Evolutionary conservation across 345 rosid species (phyloP).

Genomic region (Acer negundo): DNA sequence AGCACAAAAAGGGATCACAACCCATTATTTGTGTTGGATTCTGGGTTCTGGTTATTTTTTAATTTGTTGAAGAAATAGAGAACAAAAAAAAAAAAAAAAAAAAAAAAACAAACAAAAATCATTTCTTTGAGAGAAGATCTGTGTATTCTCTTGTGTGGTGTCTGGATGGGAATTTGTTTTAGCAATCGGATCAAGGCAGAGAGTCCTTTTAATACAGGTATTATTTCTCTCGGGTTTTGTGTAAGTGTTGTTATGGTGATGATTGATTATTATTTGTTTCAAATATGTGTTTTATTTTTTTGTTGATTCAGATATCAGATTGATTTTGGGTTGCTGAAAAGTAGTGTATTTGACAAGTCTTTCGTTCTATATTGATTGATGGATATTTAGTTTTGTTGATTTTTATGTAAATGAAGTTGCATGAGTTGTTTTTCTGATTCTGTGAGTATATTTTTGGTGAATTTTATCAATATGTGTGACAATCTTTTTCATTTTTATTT

Average conservation of each 20-base stretch:
- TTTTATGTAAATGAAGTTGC: not conserved
- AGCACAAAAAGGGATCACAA: not conserved
- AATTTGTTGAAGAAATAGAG: not conserved
- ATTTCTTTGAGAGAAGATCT: constrained; percentile 17
- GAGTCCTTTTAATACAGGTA: constrained; percentile 68
- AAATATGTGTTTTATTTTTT: not conserved
- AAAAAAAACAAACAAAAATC: not conserved
- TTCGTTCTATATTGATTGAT: not conserved
- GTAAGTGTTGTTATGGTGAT: not conserved
- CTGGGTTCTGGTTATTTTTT: constrained; percentile 9
- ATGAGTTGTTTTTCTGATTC: not conserved
- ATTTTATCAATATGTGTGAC: not conserved
- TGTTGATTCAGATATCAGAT: not conserved
- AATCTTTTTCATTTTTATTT: not conserved
- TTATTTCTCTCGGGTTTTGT: not conserved
- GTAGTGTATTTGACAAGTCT: not conserved
- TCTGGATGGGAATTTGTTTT: constrained; percentile 80
- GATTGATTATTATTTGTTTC: not conserved
- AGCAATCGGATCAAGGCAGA: constrained; percentile 89
- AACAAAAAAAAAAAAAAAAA: not conserved
- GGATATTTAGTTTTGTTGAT: not conserved
- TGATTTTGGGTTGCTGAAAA: not conserved
- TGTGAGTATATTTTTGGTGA: not conserved
- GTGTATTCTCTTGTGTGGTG: constrained; percentile 18
- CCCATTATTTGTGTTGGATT: not conserved